These are phyloP conservation scores for Blastobotrys serpentis DNA, from an alignment of 1,139 yeast species.

Conservation along the genomic window DNA sequence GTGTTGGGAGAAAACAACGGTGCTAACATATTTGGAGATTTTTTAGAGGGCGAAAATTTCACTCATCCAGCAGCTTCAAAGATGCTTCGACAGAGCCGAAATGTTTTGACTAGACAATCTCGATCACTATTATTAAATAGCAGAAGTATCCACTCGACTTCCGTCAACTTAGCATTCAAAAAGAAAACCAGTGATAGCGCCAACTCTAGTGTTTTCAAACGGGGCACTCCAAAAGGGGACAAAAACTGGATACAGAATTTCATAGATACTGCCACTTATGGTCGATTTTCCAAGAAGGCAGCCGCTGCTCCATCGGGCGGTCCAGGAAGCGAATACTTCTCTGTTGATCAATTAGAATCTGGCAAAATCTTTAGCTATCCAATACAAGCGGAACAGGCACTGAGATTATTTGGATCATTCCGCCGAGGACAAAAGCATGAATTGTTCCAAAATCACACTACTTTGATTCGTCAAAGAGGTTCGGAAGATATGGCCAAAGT, in stretches of 20 bases:
- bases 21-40: background rate
- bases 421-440: constrained; percentile 54
- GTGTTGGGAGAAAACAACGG: too few species aligned
- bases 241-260: constrained; percentile 35
- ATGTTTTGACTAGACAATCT: constrained; percentile 2
- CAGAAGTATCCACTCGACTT: constrained; percentile 19
- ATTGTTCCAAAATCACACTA: constrained; percentile 47
- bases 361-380: constrained; percentile 28
- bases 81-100: constrained; percentile 1
- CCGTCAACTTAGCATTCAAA: constrained; percentile 24
- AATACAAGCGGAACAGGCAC: constrained; percentile 25
- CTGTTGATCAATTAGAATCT: constrained; percentile 20
- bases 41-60: background rate
- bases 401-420: constrained; percentile 46
- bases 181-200: constrained; percentile 21
- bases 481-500: constrained; percentile 37
- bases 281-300: constrained; percentile 22
- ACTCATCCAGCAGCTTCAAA: background rate
- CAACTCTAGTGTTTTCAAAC: constrained; percentile 26
- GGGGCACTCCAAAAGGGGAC: constrained; percentile 34
- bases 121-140: background rate
- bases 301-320: constrained; percentile 13
- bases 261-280: constrained; percentile 36
- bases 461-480: constrained; percentile 43
- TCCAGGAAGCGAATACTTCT: constrained; percentile 17